Conservation (phyloP, 805 yeast species). For the Metschnikowia corniflorae region DNA sequence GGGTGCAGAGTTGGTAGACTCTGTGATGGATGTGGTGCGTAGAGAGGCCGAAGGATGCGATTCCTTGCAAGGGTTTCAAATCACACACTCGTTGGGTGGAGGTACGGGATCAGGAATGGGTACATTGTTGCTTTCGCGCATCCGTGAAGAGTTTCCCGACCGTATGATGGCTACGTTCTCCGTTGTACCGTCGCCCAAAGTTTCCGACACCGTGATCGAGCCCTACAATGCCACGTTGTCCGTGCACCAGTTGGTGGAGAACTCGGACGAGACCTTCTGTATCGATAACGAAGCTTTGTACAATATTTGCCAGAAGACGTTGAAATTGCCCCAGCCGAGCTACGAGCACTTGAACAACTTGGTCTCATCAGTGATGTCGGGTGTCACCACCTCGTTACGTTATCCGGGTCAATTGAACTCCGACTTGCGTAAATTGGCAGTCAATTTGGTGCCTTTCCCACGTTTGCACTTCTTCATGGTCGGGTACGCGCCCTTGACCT, state of each 20-base stretch:
- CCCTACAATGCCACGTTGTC: slow-evolving; percentile 93
- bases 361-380: slow-evolving; percentile 90
- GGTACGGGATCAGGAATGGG: slow-evolving; percentile 99
- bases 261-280: slow-evolving; percentile 91
- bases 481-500: slow-evolving; percentile 88
- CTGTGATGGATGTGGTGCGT: slow-evolving; percentile 84
- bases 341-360: slow-evolving; percentile 76
- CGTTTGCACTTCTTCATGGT: slow-evolving; percentile 94
- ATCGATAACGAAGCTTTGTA: slow-evolving; percentile 92
- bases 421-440: slow-evolving; percentile 89
- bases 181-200: slow-evolving; percentile 88
- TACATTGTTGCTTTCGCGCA: slow-evolving; percentile 76
- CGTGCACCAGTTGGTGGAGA: slow-evolving; percentile 85
- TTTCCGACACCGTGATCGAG: slow-evolving; percentile 90
- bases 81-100: slow-evolving; percentile 57
- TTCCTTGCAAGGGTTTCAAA: slow-evolving; percentile 92
- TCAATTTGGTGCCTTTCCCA: slow-evolving; percentile 92
- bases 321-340: slow-evolving; percentile 75
- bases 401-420: slow-evolving; percentile 95
- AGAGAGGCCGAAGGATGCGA: slow-evolving; percentile 94
- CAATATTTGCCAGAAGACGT: slow-evolving; percentile 82
- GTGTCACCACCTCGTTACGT: slow-evolving; percentile 90
- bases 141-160: slow-evolving; percentile 91
- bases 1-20: slow-evolving; percentile 91
- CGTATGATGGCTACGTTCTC: slow-evolving; percentile 96